Evolutionary conservation across 768 basidiomycete species (phyloP), one percentile per base, ranked within the genome.

Genomic region (Daedalea quercina): DNA sequence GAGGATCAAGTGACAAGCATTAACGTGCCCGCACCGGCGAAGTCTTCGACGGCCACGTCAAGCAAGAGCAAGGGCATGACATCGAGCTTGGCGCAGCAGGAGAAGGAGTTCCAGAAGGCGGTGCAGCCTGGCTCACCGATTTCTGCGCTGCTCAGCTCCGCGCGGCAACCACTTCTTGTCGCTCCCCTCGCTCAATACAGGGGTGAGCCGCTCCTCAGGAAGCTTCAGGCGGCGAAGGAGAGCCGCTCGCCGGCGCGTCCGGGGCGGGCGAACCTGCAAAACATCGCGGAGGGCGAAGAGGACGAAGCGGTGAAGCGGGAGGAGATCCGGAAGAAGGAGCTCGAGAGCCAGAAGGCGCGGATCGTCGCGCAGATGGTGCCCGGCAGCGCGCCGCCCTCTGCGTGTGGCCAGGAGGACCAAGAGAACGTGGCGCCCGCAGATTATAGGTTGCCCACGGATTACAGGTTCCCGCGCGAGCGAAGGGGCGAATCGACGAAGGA

Each of bases 51-150:
- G 20, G 24, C 50, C 7, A 53, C 28, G 40, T 46, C 47, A 28
- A 42, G 45, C 44, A 59, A 56, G 41, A 76, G 34, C 6, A 57
- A 74, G 63, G 77, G 71, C 45, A 73, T 76, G 50, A 78, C 78
- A 15, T 79, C 79, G 12, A 86, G 76, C 43, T 82, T 87, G 53
- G 85, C 85, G 0, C 79, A 91, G 61, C 90, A 92, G 64, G 96
- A 99, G 78, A 86, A 87, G 66, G 96, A 98, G 68, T 97, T 98
- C 84, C 87, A 89, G 73, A 85, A 87, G 62, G 96, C 94, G 1
- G 90, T 98, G 1, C 91, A 94, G 64, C 95, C 94, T 6, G 93
- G 90, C 41, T 90, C 87, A 56, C 96, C 96, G 0, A 94, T 99
- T 54, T 90, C 90, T 25, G 91, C 90, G 2, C 71, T 99, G 46